Evolutionary conservation across 805 yeast species (phyloP).

Genomic region (Yamadazyma sp.): DNA sequence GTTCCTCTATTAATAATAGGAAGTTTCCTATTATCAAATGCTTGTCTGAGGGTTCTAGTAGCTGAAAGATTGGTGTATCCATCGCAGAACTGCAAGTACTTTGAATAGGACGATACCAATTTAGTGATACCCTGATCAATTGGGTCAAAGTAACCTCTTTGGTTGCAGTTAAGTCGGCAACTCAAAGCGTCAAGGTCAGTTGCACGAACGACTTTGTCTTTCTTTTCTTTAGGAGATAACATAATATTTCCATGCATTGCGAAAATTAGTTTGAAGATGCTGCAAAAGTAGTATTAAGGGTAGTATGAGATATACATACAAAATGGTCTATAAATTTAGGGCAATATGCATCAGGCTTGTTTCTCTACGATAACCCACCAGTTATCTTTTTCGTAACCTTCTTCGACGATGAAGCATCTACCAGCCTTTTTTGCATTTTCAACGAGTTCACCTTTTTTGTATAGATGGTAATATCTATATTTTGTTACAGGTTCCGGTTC

Average conservation of each 20-base stretch:
- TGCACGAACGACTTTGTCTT: slow-evolving; percentile 47
- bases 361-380: slow-evolving; percentile 65
- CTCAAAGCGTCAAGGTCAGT: slow-evolving; percentile 76
- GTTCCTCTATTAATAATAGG: slow-evolving; percentile 76
- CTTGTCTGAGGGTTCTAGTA: slow-evolving; percentile 37
- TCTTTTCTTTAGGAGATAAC: slow-evolving; percentile 35
- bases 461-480: slow-evolving; percentile 86
- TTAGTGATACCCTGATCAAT: slow-evolving; percentile 35
- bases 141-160: slow-evolving; percentile 46
- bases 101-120: slow-evolving; percentile 35
- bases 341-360: no score
- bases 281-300: no score
- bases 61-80: slow-evolving; percentile 43
- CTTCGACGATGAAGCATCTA: slow-evolving; percentile 54
- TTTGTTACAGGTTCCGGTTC: slow-evolving; percentile 49
- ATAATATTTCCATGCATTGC: no score
- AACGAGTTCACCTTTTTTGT: slow-evolving; percentile 78
- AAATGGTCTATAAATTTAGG: no score
- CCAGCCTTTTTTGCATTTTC: slow-evolving; percentile 73
- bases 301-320: no score
- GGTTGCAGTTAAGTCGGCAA: slow-evolving; percentile 55
- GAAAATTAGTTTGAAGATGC: no score
- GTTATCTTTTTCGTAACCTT: slow-evolving; percentile 91
- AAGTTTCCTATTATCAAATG: slow-evolving; percentile 45
- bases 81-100: slow-evolving; percentile 36